Base-by-base conservation (phyloP, 2,329 filamentous ascomycete species). In the Fusarium mundagurra region DNA sequence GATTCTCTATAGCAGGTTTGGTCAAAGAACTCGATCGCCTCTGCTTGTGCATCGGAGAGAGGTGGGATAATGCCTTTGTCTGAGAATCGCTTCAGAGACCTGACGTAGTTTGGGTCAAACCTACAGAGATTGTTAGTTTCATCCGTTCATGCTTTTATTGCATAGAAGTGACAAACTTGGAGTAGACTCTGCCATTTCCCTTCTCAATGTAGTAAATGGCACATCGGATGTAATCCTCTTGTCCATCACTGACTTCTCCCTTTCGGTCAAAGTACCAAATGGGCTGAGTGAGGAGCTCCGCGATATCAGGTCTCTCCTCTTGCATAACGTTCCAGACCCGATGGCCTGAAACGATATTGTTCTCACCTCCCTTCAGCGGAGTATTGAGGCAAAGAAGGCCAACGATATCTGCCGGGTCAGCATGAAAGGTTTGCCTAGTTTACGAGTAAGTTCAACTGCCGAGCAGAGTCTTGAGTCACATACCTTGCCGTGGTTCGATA, bases 191-290 rank as follows among this genome's bases (percentile, higher is more conserved):
- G 5, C 68, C 61, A 74, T 90, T 87, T 5, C 88, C 87, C 27
- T 62, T 44, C 84, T 97, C 94, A 5, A 95, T 86, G 81, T 94
- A 97, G 76, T 96, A 90, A 17, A 97, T 90, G 17, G 89, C 87
- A 36, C 92, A 90, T 55, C 88, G 87, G 77, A 94, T 94, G 83
- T 91, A 97, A 63, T 91, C 90, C 67, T 95, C 89, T 82, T 97
- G 88, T 27, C 93, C 94, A 18, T 86, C 84, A 38, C 90, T 93
- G 5, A 90, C 90, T 85, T 97, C 94, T 16, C 94, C 94, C 84
- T 97, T 97, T 66, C 94, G 92, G 83, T 97, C 94, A 81, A 97
- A 95, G 84, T 97, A 96, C 94, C 94, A 97, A 74, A 94, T 91
- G 2, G 94, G 94, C 80, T 92, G 84, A 3, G 92, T 92, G 67